These are phyloP conservation scores for Biscogniauxia marginata DNA, from an alignment of 2,329 filamentous ascomycete genomes.

Conservation along the genomic window DNA sequence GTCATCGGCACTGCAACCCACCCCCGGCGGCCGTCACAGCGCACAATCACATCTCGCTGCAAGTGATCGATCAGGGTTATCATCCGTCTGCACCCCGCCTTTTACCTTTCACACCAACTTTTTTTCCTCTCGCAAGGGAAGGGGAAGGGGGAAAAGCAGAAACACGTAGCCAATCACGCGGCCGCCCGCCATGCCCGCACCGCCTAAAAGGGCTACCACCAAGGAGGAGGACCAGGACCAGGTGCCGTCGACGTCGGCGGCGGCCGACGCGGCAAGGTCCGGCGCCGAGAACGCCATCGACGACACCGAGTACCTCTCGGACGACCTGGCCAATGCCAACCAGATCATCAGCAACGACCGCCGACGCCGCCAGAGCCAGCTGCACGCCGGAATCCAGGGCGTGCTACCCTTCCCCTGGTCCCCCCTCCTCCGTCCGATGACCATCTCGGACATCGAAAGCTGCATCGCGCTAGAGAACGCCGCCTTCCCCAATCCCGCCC, in stretches of 20 bases:
- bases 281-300: constrained; percentile 36
- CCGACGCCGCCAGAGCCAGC: constrained; percentile 30
- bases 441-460: constrained; percentile 61
- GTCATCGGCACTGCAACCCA: no score
- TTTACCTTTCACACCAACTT: constrained; percentile 7
- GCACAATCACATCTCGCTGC: neutral
- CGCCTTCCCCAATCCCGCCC: constrained; percentile 48
- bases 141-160: neutral
- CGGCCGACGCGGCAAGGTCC: neutral
- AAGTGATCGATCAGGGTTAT: neutral
- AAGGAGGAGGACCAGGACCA: neutral
- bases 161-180: neutral
- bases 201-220: neutral
- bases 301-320: constrained; percentile 40
- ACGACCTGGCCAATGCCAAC: constrained; percentile 37
- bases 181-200: neutral
- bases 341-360: constrained; percentile 41
- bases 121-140: no score
- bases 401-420: constrained; percentile 60
- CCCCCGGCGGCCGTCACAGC: neutral
- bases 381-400: constrained; percentile 36
- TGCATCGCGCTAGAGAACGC: constrained; percentile 55
- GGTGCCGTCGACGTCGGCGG: neutral
- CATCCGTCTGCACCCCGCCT: neutral
- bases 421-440: constrained; percentile 73